Base-by-base conservation (phyloP, 257 asterid species). In the Salvia hispanica region DNA sequence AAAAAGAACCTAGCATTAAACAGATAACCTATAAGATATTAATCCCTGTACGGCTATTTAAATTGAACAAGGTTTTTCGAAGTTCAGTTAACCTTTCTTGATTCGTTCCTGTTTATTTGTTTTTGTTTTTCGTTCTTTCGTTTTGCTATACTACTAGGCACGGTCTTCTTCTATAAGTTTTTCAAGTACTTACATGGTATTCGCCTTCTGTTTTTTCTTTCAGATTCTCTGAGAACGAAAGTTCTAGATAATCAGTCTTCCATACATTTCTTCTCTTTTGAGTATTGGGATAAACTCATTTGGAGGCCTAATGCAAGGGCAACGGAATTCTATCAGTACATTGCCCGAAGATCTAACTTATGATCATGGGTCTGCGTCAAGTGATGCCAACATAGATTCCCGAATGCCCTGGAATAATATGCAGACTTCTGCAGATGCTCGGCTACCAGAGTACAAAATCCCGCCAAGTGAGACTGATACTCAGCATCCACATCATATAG, bases 251-350 rank as follows among this genome's bases (percentile, higher is more conserved):
- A 64, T 64, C 72, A 53, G 28, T 66, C 62, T 64, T 47, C 72
- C 39, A 25, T 47, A 50, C 54, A 43, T 47, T 53, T 25, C 47
- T 72, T 56, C 33, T 33, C 33, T 37, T 76, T 48, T 37, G 43
- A 44, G 71, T 31, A 25, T 76, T 66, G 73, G 73, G 64, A 64
- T 52, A 45, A 48, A 75, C 50, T 67, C 46, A 59, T 67, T 58
- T 51, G 21, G 61, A 77, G 78, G 80, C 84, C 80, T 68, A 77
- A 92, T 92, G 98, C 95, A 92, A 83, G 96, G 92, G 79, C 95
- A 80, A 66, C 77, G 85, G 66, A 79, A 89, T 83, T 78, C 87
- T 31, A 62, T 83, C 18, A 88, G 82, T 68, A 78, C 95, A 67
- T 78, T 89, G 70, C 92, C 90, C 44, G 96, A 91, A 65, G 79